phyloP scores from a whole-genome alignment of 1,284 basidiomycete genomes.

The Lignosus rhinocerotis region DNA sequence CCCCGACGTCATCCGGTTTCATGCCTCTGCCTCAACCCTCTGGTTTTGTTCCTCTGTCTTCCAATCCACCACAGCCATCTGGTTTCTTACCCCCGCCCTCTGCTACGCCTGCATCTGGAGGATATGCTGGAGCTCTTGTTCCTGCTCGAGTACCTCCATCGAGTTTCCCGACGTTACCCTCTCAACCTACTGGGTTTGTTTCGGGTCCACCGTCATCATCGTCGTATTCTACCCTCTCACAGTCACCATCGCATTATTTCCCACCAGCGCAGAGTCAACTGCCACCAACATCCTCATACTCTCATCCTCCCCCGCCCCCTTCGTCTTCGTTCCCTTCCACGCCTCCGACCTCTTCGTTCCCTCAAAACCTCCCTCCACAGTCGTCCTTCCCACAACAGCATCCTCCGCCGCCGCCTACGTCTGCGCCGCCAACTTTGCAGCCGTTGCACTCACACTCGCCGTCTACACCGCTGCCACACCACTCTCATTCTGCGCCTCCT shows the following conservation, averaged over 20 bases:
- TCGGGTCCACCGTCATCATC: conserved; percentile 18
- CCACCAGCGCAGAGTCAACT: conserved; percentile 31
- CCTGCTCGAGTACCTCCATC: conserved; percentile 39
- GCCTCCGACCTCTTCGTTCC: conserved; percentile 17
- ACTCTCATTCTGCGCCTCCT: conserved; percentile 20
- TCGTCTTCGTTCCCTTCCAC: conserved; percentile 14
- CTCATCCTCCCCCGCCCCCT: conserved; percentile 10
- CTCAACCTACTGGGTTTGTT: conserved; percentile 27
- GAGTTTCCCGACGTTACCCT: conserved; percentile 25
- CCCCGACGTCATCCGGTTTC: conserved; percentile 70
- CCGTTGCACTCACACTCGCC: conserved; percentile 6
- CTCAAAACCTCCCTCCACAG: conserved; percentile 30
- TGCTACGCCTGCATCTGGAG: conserved; percentile 27
- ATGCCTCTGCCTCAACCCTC: conserved; percentile 38
- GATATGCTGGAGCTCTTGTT: conserved; percentile 28
- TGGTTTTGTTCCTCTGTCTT: conserved; percentile 31
- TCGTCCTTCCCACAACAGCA: conserved; percentile 33
- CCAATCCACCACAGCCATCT: conserved; percentile 49
- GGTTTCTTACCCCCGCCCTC: conserved; percentile 44
- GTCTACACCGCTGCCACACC: conserved; percentile 8
- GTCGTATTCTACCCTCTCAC: conserved; percentile 20
- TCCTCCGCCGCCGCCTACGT: conserved; percentile 2
- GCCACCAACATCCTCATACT: conserved; percentile 19
- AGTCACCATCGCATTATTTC: conserved; percentile 20
- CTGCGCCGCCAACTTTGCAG: conserved; percentile 19